Percentiles rank a stretch among this genome's conserved stretches.
Evolutionary conservation across 2,329 filamentous ascomycete genomes (phyloP).

Genomic region (Anisogramma anomala): DNA sequence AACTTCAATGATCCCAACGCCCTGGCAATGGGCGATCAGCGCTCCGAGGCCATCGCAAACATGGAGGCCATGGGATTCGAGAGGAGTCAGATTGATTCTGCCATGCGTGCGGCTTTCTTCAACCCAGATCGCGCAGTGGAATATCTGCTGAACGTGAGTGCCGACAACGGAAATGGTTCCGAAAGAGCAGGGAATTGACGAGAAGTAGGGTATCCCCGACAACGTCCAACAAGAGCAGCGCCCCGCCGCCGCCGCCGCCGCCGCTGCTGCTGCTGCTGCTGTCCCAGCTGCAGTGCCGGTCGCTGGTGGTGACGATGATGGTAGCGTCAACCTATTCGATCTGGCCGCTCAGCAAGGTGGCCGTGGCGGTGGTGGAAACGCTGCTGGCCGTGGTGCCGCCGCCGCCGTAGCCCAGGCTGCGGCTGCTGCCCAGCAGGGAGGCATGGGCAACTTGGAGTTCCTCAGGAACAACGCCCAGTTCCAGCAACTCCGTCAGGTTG

Average conservation of each 20-base stretch:
- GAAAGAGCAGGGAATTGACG: neutral
- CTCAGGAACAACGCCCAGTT: constrained; percentile 93
- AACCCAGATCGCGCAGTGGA: constrained; percentile 97
- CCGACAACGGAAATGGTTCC: neutral
- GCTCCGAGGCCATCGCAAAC: constrained; percentile 70
- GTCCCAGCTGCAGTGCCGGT: constrained; percentile 29
- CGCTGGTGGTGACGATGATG: constrained; percentile 45
- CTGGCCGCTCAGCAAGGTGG: constrained; percentile 68
- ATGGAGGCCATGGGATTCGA: constrained; percentile 98
- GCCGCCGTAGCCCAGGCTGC: constrained; percentile 38
- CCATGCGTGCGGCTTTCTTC: constrained; percentile 92
- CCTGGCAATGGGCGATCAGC: constrained; percentile 75
- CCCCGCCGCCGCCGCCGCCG: constrained; percentile 16
- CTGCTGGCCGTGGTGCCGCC: constrained; percentile 35
- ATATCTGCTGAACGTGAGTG: constrained; percentile 73
- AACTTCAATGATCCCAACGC: constrained; percentile 60
- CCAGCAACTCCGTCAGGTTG: constrained; percentile 91
- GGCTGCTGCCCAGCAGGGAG: constrained; percentile 31
- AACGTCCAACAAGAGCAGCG: constrained; percentile 50
- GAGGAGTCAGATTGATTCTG: constrained; percentile 75
- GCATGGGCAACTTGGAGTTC: constrained; percentile 77
- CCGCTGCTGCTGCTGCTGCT: constrained; percentile 30
- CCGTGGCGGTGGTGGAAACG: constrained; percentile 29
- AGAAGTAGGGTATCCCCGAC: constrained; percentile 72
- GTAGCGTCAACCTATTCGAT: constrained; percentile 81